Evolutionary conservation across 139 green algal species (phyloP).

Genomic region (Haematococcus lacustris): DNA sequence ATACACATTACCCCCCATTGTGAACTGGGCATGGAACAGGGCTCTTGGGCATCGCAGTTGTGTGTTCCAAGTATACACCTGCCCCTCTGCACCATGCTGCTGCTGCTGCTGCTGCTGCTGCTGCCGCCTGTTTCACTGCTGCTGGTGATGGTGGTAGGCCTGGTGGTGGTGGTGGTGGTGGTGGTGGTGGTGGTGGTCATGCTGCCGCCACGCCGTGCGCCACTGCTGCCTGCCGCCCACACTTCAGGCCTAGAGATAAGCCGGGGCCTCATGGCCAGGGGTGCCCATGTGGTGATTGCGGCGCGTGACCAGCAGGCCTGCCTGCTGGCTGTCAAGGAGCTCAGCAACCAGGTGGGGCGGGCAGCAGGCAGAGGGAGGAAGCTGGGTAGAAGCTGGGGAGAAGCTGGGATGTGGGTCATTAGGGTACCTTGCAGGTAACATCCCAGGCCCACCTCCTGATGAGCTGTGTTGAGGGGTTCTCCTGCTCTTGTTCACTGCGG

Average conservation of each 20-base stretch:
- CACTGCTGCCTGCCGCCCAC: not conserved
- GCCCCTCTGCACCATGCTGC: not conserved
- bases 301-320: conserved; percentile 42
- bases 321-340: no score
- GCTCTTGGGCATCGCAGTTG: not conserved
- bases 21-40: no score
- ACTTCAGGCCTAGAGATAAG: conserved; percentile 33
- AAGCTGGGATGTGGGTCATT: no score
- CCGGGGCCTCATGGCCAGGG: conserved; percentile 41
- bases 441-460: no score
- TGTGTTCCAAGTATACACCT: not conserved
- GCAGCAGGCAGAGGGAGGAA: no score
- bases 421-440: no score
- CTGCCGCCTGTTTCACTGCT: not conserved
- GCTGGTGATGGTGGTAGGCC: not conserved
- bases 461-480: no score
- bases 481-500: no score
- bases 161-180: not conserved
- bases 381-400: conserved; percentile 22
- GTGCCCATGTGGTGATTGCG: conserved; percentile 52
- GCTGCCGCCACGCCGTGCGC: no score
- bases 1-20: no score
- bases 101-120: not conserved
- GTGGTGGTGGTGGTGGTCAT: not conserved
- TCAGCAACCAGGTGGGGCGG: no score